Evolutionary conservation across 2,329 filamentous ascomycete genomes (phyloP).

Genomic region (Diaporthe batatas): DNA sequence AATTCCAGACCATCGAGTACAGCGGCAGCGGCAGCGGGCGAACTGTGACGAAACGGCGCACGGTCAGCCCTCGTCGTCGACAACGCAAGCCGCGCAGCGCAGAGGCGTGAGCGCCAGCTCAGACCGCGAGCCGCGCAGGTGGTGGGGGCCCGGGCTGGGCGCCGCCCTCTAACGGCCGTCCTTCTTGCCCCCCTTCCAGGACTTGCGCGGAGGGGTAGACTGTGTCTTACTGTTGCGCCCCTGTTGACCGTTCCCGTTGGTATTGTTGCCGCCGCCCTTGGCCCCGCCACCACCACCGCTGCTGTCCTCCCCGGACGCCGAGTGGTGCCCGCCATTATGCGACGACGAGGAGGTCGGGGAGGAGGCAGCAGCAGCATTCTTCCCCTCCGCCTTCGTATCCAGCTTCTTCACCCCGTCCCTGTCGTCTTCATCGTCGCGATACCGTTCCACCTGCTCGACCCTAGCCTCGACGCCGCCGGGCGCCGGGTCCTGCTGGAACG

Average conservation of each 20-base stretch:
- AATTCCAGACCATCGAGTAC: constrained; percentile 20
- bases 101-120: neutral
- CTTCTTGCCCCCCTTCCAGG: constrained; percentile 29
- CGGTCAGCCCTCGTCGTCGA: constrained; percentile 17
- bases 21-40: constrained; percentile 15
- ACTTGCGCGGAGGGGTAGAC: constrained; percentile 29
- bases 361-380: too few species aligned
- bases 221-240: constrained; percentile 30
- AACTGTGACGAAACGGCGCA: constrained; percentile 11
- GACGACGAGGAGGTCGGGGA: neutral
- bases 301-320: neutral
- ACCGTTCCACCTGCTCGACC: constrained; percentile 29
- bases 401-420: too few species aligned
- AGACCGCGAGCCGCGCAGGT: neutral
- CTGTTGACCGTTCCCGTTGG: constrained; percentile 28
- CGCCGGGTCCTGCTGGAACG: constrained; percentile 33
- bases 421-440: neutral
- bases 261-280: neutral
- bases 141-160: neutral
- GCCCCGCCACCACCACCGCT: neutral
- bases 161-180: constrained; percentile 15
- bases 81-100: constrained; percentile 11
- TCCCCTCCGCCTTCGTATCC: too few species aligned
- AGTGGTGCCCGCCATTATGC: neutral
- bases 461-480: constrained; percentile 31